Conservation (phyloP, 768 basidiomycete genomes). For the Epithele typhae region DNA sequence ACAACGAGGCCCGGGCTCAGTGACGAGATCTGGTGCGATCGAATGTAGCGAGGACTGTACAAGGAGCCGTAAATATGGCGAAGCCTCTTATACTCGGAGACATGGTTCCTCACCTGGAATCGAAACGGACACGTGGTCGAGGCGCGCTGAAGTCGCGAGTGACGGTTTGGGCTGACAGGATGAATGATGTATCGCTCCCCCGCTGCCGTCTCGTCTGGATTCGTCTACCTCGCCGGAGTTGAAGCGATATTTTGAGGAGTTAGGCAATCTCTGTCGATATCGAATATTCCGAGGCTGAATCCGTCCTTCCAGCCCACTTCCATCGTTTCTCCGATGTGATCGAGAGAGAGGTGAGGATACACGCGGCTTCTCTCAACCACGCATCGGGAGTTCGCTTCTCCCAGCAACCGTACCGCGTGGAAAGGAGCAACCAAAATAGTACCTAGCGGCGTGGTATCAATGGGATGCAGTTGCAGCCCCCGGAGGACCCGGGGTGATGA, state of each 20-base stretch:
- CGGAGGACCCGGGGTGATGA: slow-evolving; percentile 19
- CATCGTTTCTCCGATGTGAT: slow-evolving; percentile 31
- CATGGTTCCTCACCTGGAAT: too few species aligned
- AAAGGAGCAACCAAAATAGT: slow-evolving; percentile 28
- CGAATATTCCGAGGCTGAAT: slow-evolving; percentile 31
- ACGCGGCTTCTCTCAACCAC: slow-evolving; percentile 21
- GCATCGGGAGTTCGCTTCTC: slow-evolving; percentile 18
- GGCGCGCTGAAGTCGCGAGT: too few species aligned
- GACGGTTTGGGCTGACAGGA: too few species aligned
- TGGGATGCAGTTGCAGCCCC: slow-evolving; percentile 1
- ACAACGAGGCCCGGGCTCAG: too few species aligned
- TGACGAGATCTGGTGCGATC: too few species aligned
- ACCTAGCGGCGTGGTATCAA: slow-evolving; percentile 12
- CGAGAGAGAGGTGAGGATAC: slow-evolving; percentile 36
- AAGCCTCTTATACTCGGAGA: too few species aligned
- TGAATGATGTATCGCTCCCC: too few species aligned
- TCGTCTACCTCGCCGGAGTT: too few species aligned
- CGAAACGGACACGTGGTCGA: too few species aligned
- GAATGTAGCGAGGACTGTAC: too few species aligned
- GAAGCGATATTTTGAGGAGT: background rate
- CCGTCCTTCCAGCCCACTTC: slow-evolving; percentile 26
- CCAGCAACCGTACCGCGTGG: slow-evolving; percentile 22
- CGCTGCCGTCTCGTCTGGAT: too few species aligned
- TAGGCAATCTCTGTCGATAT: slow-evolving; percentile 15
- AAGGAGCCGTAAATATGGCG: too few species aligned